These are phyloP conservation scores for Haplosporangium gracile DNA, from an alignment of 192 early-diverging fungal species.

Conservation along the genomic window DNA sequence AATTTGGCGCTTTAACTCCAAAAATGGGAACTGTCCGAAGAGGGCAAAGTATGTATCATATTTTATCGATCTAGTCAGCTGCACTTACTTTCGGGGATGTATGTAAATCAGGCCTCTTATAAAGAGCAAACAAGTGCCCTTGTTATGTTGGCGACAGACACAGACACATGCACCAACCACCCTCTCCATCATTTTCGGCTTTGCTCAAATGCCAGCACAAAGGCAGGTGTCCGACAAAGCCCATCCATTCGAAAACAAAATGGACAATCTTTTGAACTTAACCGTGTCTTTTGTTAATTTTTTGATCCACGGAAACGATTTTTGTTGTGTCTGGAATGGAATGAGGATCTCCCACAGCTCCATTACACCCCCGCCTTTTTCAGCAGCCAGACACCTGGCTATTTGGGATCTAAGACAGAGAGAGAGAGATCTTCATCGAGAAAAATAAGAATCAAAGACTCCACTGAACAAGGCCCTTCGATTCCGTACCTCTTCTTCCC, in stretches of 20 bases:
- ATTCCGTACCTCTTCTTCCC: neutral
- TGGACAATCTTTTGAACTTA: no score
- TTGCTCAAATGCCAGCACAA: neutral
- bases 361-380: neutral
- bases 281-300: neutral
- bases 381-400: neutral
- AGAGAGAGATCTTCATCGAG: neutral
- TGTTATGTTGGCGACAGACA: neutral
- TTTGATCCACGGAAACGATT: neutral
- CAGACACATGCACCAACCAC: slow-evolving; percentile 7
- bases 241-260: no score
- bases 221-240: no score
- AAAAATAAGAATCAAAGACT: neutral
- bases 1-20: neutral
- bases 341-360: neutral
- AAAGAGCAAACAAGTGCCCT: neutral
- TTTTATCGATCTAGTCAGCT: neutral
- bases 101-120: neutral
- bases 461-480: neutral
- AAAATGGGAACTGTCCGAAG: slow-evolving; percentile 38
- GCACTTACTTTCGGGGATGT: neutral
- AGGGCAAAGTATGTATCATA: neutral
- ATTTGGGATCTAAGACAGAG: neutral
- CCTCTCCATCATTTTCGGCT: neutral
- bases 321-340: neutral